Base-by-base conservation (phyloP, 495 filamentous ascomycete genomes). In the Hypoxylon lenormandii region DNA sequence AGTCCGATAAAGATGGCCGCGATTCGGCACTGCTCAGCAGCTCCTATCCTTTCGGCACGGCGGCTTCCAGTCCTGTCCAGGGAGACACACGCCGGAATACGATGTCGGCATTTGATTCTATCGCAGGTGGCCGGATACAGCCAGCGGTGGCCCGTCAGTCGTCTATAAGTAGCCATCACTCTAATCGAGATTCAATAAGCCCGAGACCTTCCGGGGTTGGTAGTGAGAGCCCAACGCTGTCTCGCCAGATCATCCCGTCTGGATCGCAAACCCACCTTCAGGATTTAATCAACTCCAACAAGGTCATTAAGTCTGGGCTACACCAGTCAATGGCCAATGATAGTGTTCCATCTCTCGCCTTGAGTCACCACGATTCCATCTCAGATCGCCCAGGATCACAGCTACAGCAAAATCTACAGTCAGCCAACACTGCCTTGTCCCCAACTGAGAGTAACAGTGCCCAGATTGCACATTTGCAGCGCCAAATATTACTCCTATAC, bases 401-500 rank as follows among this genome's bases (percentile, higher is more conserved):
- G 48, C 53, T 60, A 5, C 57, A 75, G 19, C 60, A 52, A n/a
- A 55, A 56, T n/a, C 66, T 70, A 22, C 60, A 56, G 12, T 15
- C 60, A 1, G 52, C 33, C 16, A 66, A 52, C 22, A 30, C 59
- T 5, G 42, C 51, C 4, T 21, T 38, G 18, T 72, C 69, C 8
- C 55, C 72, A 19, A 51, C 51, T 12, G 50, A 63, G 7, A 74
- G 68, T 5, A 49, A 49, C 16, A 74, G 54, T 36, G 79, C 81
- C 33, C 83, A 85, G 52, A 77, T 87, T 45, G 81, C 85, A 18
- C 84, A 84, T 60, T 78, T 92, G 0, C 84, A 91, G 58, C 84
- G 87, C 53, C 85, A 92, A 72, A 82, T 88, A 54, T 82, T 90
- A 53, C 79, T 92, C 12, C 75, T 92, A 7, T 84, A 85, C 37